Evolutionary conservation across 768 basidiomycete genomes (phyloP), one percentile per base, ranked within the genome.

Genomic region (Hygrocybe coccinea): DNA sequence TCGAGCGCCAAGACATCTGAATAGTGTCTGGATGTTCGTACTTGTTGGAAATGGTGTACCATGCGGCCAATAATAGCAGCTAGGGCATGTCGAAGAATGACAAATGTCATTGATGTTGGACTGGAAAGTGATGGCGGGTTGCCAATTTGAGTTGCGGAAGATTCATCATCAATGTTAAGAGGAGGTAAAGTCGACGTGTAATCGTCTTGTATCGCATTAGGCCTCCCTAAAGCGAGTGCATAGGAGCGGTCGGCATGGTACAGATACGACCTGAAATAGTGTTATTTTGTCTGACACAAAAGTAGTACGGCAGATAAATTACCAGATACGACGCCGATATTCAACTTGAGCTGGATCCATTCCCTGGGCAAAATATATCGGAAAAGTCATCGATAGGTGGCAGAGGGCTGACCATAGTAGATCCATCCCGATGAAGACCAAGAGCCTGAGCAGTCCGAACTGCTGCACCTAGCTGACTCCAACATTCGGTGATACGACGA

Each of bases 201-300:
- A 52, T 85, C 86, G 62, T 92, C 89, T 64, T 92, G 89, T 50
- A 97, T 95, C 15, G 89, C 87, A 61, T 86, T 86, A 3, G 94
- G 94, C 60, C 94, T 79, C 35, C 94, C 94, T 15, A 95, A 75
- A n/a, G 94, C 86, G 63, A 95, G 78, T 12, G 92, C 91, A 69
- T 91, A 93, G 10, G 92, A 90, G 48, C 91, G 84, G 70, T 97
- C 94, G 3, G 94, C 93, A 66, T 97, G 94, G 66, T 95, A 95
- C 1, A 97, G 73, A 67, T 91, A 91, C 3, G 90, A 87, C 89
- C 89, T 87, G 68, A 36, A 47, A 58, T 37, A 25, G 65, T 51
- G 21, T 60, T 35, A 46, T 36, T 34, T 39, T 17, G 43, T 56
- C 49, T 22, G 21, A 29, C 38, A 24, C 38, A 11, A n/a, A 29